Base-by-base conservation (phyloP, 2,329 filamentous ascomycete species). In the Xylaria multiplex region DNA sequence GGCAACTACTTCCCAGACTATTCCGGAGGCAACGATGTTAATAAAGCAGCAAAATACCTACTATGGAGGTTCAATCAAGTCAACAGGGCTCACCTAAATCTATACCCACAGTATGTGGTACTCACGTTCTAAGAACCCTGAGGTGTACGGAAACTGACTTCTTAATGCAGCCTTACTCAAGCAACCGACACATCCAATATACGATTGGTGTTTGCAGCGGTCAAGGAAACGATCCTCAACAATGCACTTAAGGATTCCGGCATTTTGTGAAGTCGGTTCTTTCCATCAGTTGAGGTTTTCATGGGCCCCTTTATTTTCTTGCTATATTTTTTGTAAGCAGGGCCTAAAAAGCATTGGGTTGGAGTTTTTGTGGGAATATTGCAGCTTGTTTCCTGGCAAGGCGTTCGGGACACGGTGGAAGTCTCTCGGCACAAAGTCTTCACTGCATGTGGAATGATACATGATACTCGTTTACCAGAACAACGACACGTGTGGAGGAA, bases 51-150 rank as follows among this genome's bases (percentile, higher is more conserved):
- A 62, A 99, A 99, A 79, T 99, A 99, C 77, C 85, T 99, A 35
- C 85, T 99, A 8, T 99, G 96, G 96, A 90, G 96, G 75, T 99
- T 99, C 79, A 99, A 98, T 75, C 96, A 99, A 81, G 96, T 99
- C 70, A 99, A 99, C 77, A 86, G 96, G 66, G 95, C 94, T 56
- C 95, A 98, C 80, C 84, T 99, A 50, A 98, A 98, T 76, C 85
- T 99, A 61, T 99, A 98, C 79, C 96, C 96, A 77, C 96, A 99
- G 96, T 97, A 87, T 81, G 93, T 87, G 35, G 40, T 6, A 35
- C 53, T n/a, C 53, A 40, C 6, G 48, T 45, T 35, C 46, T 61
- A 27, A 52, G 35, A 42, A 49, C 42, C 32, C 46, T 61, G 24
- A 52, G 35, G 42, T 24, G 6, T 37, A 22, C 13, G 6, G 6